Evolutionary conservation across 202 grass and related monocot species (phyloP).

Genomic region (Setaria italica): DNA sequence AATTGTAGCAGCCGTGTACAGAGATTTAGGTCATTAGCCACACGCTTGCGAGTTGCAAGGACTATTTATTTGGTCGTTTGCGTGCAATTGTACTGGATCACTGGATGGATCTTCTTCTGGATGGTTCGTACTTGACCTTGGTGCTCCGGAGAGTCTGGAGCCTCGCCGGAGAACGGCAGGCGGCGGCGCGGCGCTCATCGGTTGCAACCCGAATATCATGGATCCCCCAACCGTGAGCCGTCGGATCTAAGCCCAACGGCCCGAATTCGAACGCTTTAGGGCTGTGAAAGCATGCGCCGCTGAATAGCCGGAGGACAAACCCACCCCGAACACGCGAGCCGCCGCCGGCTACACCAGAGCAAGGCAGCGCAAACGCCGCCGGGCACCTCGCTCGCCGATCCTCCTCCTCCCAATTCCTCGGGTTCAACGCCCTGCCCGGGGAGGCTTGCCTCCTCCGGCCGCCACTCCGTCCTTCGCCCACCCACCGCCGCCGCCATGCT

Average conservation of each 20-base stretch:
- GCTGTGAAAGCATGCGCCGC: background rate
- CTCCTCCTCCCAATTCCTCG: background rate
- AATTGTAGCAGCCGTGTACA: constrained; percentile 1
- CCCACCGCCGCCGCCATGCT: constrained; percentile 56
- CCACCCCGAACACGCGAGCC: constrained; percentile 7
- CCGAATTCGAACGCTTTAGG: constrained; percentile 16
- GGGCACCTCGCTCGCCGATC: background rate
- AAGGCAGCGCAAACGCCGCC: constrained; percentile 2
- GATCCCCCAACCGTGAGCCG: background rate
- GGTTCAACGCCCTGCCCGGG: background rate
- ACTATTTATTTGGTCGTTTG: background rate
- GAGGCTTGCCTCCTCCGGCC: background rate
- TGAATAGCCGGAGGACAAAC: background rate
- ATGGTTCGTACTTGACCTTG: too few relatives aligned
- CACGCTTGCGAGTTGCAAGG: background rate
- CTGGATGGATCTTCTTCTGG: too few relatives aligned
- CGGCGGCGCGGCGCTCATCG: background rate
- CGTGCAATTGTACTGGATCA: too few relatives aligned
- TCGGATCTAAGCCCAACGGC: background rate
- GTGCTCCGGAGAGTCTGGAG: too few relatives aligned
- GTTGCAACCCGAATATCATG: background rate
- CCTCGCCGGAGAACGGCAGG: background rate
- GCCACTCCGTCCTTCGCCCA: background rate
- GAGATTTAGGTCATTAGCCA: background rate
- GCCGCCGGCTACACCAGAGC: background rate